phyloP scores from a whole-genome alignment of 169 alveolate genomes.

The Theileria luwenshuni region DNA sequence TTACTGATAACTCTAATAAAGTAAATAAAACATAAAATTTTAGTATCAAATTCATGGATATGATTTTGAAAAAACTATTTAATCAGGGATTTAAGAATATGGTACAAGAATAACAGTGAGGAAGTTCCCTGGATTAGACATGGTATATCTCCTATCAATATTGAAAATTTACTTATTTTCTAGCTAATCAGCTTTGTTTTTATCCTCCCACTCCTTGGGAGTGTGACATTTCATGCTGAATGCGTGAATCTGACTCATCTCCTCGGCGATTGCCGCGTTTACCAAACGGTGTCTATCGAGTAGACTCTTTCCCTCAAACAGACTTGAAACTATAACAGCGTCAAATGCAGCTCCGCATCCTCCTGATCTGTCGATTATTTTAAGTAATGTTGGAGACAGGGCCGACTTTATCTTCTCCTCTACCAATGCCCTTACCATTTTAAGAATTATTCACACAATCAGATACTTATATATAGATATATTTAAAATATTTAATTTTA shows the following conservation, averaged over 20 bases:
- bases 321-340: constrained; percentile 77
- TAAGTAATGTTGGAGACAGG: constrained; percentile 76
- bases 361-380: constrained; percentile 79
- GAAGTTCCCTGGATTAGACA: too few species aligned
- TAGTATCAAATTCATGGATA: too few species aligned
- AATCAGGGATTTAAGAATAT: too few species aligned
- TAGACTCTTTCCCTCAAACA: constrained; percentile 72
- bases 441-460: background rate
- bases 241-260: constrained; percentile 79
- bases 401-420: constrained; percentile 78
- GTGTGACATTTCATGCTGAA: constrained; percentile 84
- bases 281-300: constrained; percentile 84
- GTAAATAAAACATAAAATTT: too few species aligned
- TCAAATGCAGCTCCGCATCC: constrained; percentile 85
- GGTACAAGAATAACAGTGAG: too few species aligned
- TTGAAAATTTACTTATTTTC: too few species aligned
- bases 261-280: constrained; percentile 77
- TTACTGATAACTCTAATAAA: background rate
- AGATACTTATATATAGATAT: too few species aligned
- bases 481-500: too few species aligned
- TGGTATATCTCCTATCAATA: too few species aligned
- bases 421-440: constrained; percentile 45
- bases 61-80: too few species aligned
- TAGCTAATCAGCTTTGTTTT: constrained; percentile 55
- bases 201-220: constrained; percentile 77